Evolutionary conservation across 768 basidiomycete genomes (phyloP), one percentile per base, ranked within the genome.

Genomic region (Boletus edulis): DNA sequence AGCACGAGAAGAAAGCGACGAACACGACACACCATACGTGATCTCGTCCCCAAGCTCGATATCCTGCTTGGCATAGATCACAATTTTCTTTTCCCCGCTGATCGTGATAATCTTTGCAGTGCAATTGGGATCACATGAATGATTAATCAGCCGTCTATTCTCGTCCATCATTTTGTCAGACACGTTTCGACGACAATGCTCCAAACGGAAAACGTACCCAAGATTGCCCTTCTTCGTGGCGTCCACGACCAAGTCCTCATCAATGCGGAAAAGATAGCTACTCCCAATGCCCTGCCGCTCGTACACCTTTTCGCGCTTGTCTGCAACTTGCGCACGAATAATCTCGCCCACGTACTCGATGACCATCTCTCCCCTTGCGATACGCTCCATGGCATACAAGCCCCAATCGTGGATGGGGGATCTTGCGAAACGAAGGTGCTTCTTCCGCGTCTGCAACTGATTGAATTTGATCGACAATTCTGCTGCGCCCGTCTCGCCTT

Each of bases 301-400:
- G 69, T 99, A 99, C 62, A 86, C 84, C 77, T 97, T 96, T 78
- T 99, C 97, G 46, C 97, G 81, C 70, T 94, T 93, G 63, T 98
- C 97, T 27, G 97, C 97, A 12, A 98, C 92, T 64, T 91, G 89
- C 42, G 94, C 92, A 11, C 97, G 82, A 60, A 98, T 94, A 59
- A 98, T 81, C 79, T 99, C 97, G 18, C 97, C 97, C 8, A 99
- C 97, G 66, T 99, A 99, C 75, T 99, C 97, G 72, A 98, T 98
- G 31, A 99, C 96, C 94, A 99, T 98, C 75, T 99, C 97, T 5
- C 94, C 94, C 37, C 82, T 76, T 7, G 89, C 84, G 61, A 99
- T 98, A 66, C 84, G 83, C 77, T 99, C 97, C 90, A 97, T 91
- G 31, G 97, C 95, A 69, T 98, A 99, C 66, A 99, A 69, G 5